A percentile compares a stretch with the other conserved stretches of the same genome.
Evolutionary conservation across 2,329 filamentous ascomycete species (phyloP).

Genomic region (Cladosporium colombiae): DNA sequence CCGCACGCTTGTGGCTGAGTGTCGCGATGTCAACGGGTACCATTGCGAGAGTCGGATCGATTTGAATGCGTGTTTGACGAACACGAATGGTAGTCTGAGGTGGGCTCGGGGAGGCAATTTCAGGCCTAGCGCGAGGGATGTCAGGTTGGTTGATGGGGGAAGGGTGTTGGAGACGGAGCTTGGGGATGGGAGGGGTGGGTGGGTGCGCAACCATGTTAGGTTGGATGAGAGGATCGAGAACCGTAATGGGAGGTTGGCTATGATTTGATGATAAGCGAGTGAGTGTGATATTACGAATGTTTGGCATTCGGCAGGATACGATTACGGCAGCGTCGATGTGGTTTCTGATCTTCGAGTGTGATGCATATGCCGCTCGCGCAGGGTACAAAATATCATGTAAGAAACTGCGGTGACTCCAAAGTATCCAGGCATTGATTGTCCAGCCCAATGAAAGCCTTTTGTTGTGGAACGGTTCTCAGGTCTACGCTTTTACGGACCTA

Average conservation of each 20-base stretch:
- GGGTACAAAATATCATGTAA: no score
- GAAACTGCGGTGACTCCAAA: no score
- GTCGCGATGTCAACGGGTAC: constrained; percentile 36
- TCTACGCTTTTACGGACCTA: not conserved
- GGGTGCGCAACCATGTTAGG: constrained; percentile 35
- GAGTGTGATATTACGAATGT: not conserved
- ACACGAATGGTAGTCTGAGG: constrained; percentile 39
- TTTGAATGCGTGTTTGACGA: constrained; percentile 42
- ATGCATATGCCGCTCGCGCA: no score
- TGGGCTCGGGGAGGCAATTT: constrained; percentile 44
- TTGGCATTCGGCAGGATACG: not conserved
- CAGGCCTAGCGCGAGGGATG: constrained; percentile 35
- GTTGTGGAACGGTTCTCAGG: not conserved
- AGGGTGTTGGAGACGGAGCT: constrained; percentile 40
- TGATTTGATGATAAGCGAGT: constrained; percentile 26
- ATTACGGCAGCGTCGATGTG: no score
- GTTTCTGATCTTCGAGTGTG: no score
- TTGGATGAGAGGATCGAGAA: constrained; percentile 45
- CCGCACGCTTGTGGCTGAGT: constrained; percentile 42
- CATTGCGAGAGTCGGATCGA: constrained; percentile 37
- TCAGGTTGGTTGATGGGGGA: constrained; percentile 37
- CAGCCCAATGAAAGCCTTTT: not conserved
- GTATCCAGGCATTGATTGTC: no score
- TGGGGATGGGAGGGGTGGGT: constrained; percentile 39
- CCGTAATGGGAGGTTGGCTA: constrained; percentile 39